Percentiles rank a stretch among this genome's conserved stretches.
These are phyloP conservation scores for Dichotomopilus funicola DNA, from an alignment of 2,329 filamentous ascomycete species.

Conservation along the genomic window DNA sequence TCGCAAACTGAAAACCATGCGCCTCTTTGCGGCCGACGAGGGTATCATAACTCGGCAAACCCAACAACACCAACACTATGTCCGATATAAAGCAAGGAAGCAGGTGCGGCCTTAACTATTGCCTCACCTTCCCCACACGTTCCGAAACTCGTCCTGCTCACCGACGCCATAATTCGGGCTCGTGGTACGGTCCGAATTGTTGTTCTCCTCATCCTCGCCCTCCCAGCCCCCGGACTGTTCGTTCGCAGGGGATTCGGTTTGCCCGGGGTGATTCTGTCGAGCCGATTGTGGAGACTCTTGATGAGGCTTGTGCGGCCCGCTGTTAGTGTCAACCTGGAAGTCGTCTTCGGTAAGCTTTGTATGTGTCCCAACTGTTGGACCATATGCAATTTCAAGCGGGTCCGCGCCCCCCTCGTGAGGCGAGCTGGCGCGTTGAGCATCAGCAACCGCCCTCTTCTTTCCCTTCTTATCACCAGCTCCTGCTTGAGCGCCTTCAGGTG, in stretches of 20 bases:
- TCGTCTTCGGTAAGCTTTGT: conserved; percentile 23
- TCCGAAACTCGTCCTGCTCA: conserved; percentile 22
- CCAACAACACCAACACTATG: conserved; percentile 1
- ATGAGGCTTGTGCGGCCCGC: conserved; percentile 20
- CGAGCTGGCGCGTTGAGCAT: conserved; percentile 13
- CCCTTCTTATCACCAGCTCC: conserved; percentile 21
- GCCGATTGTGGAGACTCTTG: neutral
- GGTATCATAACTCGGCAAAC: conserved; percentile 7
- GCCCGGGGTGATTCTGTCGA: conserved; percentile 1
- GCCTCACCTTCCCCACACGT: conserved; percentile 23
- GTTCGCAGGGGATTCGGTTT: conserved; percentile 1
- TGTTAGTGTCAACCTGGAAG: conserved; percentile 23
- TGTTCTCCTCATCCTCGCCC: conserved; percentile 1
- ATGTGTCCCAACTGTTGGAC: conserved; percentile 22
- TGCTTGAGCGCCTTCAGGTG: conserved; percentile 22
- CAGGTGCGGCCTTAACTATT: neutral
- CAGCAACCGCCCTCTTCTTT: conserved; percentile 22
- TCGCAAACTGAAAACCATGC: neutral
- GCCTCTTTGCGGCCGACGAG: neutral
- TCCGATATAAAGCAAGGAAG: neutral
- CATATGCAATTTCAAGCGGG: conserved; percentile 27
- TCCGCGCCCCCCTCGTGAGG: conserved; percentile 18
- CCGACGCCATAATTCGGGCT: conserved; percentile 15
- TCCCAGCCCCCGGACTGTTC: conserved; percentile 15
- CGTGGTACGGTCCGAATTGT: neutral